A percentile compares a stretch with the other conserved stretches of the same genome.
Evolutionary conservation across 441 rosid species (phyloP).

Genomic region (Arabidopsis lyrata): DNA sequence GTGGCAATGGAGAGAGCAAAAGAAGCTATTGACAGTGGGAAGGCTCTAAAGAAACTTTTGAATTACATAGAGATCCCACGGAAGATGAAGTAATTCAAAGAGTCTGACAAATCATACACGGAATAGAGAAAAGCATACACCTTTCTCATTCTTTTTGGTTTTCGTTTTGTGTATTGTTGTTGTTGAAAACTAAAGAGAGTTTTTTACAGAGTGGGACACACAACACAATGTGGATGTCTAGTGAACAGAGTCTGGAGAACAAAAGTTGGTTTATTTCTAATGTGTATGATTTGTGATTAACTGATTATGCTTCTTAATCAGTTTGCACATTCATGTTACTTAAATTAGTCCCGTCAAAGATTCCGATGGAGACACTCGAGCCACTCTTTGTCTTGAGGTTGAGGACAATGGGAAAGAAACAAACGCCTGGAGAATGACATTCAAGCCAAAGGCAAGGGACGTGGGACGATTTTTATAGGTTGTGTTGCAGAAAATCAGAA

Average conservation of each 20-base stretch:
- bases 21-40: constrained; percentile 93
- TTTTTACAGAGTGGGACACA: constrained; percentile 26
- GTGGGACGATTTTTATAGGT: constrained; percentile 21
- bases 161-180: constrained; percentile 14
- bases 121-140: constrained; percentile 25
- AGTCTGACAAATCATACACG: constrained; percentile 20
- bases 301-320: background rate
- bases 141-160: background rate
- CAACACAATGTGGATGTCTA: constrained; percentile 15
- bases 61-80: constrained; percentile 79
- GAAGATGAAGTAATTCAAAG: constrained; percentile 50
- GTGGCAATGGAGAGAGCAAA: constrained; percentile 88
- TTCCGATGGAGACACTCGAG: constrained; percentile 18
- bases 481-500: background rate
- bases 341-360: no score
- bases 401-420: constrained; percentile 19
- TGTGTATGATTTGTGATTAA: constrained; percentile 19
- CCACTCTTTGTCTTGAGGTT: background rate
- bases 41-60: constrained; percentile 72
- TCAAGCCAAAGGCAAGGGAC: background rate
- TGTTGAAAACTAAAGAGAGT: constrained; percentile 20
- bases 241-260: constrained; percentile 12
- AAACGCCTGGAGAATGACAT: constrained; percentile 14
- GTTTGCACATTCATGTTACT: background rate
- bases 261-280: background rate